Conservation (phyloP, 73 alveolate species). For the Breviolum minutum region DNA sequence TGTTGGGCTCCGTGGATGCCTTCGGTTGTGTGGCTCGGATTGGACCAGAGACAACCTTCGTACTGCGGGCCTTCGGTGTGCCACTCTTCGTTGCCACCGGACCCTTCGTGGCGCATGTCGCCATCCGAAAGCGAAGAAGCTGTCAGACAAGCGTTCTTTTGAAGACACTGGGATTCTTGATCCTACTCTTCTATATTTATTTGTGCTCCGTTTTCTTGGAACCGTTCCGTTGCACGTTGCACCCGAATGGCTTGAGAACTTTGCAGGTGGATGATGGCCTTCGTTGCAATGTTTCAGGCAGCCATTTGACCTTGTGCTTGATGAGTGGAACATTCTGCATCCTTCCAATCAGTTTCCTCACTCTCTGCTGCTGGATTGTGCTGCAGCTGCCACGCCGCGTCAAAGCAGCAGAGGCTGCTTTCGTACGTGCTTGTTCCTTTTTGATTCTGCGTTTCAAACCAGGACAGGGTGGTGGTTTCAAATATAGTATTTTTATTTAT, state of each 20-base stretch:
- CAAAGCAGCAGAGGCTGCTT: slow-evolving; percentile 17
- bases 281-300: not conserved
- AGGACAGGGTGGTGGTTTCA: too few relatives aligned
- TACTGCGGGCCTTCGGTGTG: not conserved
- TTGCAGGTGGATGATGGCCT: slow-evolving; percentile 3
- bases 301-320: slow-evolving; percentile 20
- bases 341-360: not conserved
- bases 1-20: not conserved
- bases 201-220: not conserved
- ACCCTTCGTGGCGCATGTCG: not conserved
- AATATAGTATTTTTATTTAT: too few relatives aligned
- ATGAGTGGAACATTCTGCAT: not conserved
- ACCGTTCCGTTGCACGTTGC: slow-evolving; percentile 22
- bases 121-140: not conserved
- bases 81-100: not conserved
- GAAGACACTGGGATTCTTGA: slow-evolving; percentile 22
- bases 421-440: slow-evolving; percentile 29
- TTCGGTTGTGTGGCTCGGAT: slow-evolving; percentile 15
- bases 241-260: slow-evolving; percentile 28
- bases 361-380: slow-evolving; percentile 8
- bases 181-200: not conserved
- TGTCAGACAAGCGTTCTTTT: not conserved
- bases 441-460: too few relatives aligned
- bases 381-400: not conserved
- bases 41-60: not conserved